Base-by-base conservation (phyloP, 2,329 filamentous ascomycete species). In the Botrytis fabae region DNA sequence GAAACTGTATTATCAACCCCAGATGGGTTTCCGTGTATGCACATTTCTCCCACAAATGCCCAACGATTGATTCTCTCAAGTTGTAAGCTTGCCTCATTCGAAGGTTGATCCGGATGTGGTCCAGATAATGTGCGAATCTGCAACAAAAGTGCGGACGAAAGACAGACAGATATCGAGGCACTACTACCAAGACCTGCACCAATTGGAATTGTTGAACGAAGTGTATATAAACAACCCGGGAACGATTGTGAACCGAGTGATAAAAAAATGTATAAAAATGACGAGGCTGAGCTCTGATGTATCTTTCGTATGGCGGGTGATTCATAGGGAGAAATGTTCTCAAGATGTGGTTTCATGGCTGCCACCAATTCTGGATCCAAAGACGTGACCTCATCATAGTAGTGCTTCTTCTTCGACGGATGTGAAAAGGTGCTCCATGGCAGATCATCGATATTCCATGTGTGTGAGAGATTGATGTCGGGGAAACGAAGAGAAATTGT, bases 1-100 rank as follows among this genome's bases (percentile, higher is more conserved):
- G 95, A 88, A 42, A 99, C 95, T 4, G 96, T 99, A 82, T 99
- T 99, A 83, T 99, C 96, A 61, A 99, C 93, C 0, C 96, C 96
- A 0, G 94, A 97, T 0, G 96, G 96, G 80, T 97, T 98, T 54
- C 95, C 96, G 81, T 99, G 96, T 75, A 98, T 98, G 83, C 94
- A 96, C 90, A 98, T 92, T 82, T 99, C 96, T 38, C 92, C 92
- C 0, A 99, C 96, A 82, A 98, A 98, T 0, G 96, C 95, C 96
- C 97, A 99, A 75, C 93, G 89, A 82, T 99, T 99, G 83, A 99
- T 98, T 76, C 95, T 90, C 84, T 98, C 95, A 44, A 98, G 88
- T 81, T 99, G 95, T 61, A 94, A 83, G 74, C 93, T 90, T n/a
- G 93, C 93, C 83, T 99, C 96, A 71, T 94, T 91, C 0, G 90